Conservation (phyloP, 2,329 filamentous ascomycete genomes). For the Pseudohalonectria lignicola region DNA sequence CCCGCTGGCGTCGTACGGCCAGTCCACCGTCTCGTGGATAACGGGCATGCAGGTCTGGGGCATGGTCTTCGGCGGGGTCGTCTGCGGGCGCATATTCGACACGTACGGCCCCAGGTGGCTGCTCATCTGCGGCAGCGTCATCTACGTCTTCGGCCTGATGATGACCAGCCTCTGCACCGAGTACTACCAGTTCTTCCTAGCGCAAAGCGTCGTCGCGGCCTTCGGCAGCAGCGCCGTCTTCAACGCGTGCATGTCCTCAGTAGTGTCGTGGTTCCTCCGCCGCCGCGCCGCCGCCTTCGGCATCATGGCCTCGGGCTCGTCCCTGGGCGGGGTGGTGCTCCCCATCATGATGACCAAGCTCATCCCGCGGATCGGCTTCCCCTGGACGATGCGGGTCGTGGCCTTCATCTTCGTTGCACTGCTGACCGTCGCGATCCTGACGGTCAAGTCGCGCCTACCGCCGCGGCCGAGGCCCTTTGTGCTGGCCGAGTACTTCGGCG, state of each 20-base stretch:
- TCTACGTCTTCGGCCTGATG: slow-evolving; percentile 49
- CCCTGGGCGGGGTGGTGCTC: slow-evolving; percentile 40
- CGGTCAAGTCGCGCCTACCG: slow-evolving; percentile 22
- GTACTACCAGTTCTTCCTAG: slow-evolving; percentile 28
- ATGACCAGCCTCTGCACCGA: slow-evolving; percentile 38
- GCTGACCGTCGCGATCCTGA: slow-evolving; percentile 16
- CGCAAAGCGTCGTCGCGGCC: slow-evolving; percentile 21
- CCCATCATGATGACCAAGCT: slow-evolving; percentile 45
- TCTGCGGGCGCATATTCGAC: slow-evolving; percentile 37
- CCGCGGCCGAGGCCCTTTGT: slow-evolving; percentile 26
- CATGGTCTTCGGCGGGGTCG: slow-evolving; percentile 33
- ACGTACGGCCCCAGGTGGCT: slow-evolving; percentile 46
- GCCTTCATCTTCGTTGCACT: slow-evolving; percentile 24
- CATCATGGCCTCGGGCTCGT: slow-evolving; percentile 34
- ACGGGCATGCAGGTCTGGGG: slow-evolving; percentile 36
- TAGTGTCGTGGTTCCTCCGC: slow-evolving; percentile 34
- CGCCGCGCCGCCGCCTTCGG: slow-evolving; percentile 35
- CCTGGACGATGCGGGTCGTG: slow-evolving; percentile 24
- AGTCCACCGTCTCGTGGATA: slow-evolving; percentile 46
- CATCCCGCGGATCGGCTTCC: slow-evolving; percentile 31
- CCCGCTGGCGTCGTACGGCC: slow-evolving; percentile 31
- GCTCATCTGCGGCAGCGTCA: slow-evolving; percentile 35
- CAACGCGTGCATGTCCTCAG: slow-evolving; percentile 20
- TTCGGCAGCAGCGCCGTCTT: slow-evolving; percentile 23
- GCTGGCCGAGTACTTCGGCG: slow-evolving; percentile 31